Conservation (phyloP, 306 rosid genomes). For the Casuarina glauca region DNA sequence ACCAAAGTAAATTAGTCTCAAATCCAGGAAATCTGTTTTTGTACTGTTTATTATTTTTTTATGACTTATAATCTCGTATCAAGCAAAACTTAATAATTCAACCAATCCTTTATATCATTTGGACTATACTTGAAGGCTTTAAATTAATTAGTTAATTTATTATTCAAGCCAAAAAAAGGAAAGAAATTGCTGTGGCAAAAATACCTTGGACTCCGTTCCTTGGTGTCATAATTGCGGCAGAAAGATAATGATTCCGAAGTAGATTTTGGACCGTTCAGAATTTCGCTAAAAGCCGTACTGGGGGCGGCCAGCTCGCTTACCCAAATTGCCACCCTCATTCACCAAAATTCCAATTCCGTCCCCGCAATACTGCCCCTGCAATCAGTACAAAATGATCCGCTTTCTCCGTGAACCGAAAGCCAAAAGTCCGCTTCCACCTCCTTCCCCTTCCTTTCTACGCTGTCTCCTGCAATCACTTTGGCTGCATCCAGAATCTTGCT, state of each 20-base stretch:
- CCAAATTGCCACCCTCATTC: background rate
- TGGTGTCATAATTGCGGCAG: background rate
- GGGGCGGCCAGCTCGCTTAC: background rate
- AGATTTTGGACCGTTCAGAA: background rate
- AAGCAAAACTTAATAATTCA: no score
- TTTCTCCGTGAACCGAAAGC: background rate
- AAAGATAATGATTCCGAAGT: background rate
- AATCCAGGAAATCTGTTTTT: no score
- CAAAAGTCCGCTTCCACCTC: background rate
- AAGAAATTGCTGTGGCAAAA: no score
- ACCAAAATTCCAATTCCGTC: conserved; percentile 3
- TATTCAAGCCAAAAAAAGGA: no score
- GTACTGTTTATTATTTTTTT: no score
- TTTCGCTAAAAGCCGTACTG: background rate
- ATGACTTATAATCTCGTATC: no score
- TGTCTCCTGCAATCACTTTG: background rate
- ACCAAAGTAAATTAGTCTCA: no score
- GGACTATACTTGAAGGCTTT: no score
- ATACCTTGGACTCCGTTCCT: no score
- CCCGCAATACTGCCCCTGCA: background rate
- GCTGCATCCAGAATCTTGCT: background rate
- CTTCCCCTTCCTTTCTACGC: background rate
- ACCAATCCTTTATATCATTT: no score
- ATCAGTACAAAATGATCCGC: conserved; percentile 15
- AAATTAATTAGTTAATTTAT: no score